Evolutionary conservation across 2,329 filamentous ascomycete species (phyloP).

Genomic region (Teratosphaeriaceae sp.): DNA sequence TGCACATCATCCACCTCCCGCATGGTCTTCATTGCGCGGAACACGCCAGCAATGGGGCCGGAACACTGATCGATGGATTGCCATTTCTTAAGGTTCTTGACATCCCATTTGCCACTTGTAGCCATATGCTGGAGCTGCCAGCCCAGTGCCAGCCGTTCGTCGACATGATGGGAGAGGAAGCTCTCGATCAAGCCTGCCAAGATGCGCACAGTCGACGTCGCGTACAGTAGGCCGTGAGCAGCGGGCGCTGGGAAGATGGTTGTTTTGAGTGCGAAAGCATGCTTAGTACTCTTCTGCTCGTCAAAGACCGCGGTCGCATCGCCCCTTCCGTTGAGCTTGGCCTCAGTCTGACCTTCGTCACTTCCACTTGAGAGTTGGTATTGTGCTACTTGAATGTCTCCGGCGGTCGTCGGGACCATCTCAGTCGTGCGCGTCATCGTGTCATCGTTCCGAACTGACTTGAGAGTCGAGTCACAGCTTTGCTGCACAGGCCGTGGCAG

Average conservation of each 20-base stretch:
- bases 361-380: constrained; percentile 2
- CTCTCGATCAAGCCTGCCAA: constrained; percentile 76
- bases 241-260: constrained; percentile 68
- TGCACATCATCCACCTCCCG: constrained; percentile 82
- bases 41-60: constrained; percentile 65
- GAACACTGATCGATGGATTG: constrained; percentile 40
- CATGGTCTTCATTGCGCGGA: constrained; percentile 88
- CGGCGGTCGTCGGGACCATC: constrained; percentile 6
- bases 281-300: constrained; percentile 14
- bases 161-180: constrained; percentile 70
- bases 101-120: constrained; percentile 92
- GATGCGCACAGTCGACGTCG: constrained; percentile 65
- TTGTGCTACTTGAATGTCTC: constrained; percentile 12
- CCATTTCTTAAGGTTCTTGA: constrained; percentile 95
- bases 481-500: neutral
- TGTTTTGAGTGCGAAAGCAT: constrained; percentile 52
- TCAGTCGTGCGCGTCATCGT: neutral
- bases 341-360: neutral
- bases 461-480: constrained; percentile 2
- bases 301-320: constrained; percentile 11
- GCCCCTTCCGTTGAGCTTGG: neutral
- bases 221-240: constrained; percentile 78
- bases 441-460: neutral
- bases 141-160: constrained; percentile 68
- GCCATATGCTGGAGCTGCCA: constrained; percentile 91